phyloP scores from a whole-genome alignment of 2,329 filamentous ascomycete genomes.

The Xylariaceae sp. region DNA sequence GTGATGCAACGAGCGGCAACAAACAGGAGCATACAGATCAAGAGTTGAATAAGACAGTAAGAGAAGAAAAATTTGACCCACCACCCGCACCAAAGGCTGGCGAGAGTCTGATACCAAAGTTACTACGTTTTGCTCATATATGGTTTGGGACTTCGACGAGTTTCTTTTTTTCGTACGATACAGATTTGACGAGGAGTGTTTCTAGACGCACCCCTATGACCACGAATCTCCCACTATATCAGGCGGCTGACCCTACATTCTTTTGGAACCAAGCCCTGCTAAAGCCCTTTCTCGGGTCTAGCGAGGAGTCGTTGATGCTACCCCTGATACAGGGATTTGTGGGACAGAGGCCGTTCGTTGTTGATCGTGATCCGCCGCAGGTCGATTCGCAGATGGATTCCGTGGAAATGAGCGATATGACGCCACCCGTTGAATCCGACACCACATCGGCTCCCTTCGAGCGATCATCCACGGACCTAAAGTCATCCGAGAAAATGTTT shows the following conservation, averaged over 20 bases:
- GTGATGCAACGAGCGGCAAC: slow-evolving; percentile 40
- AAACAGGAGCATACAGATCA: slow-evolving; percentile 26
- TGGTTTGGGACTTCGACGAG: slow-evolving; percentile 80
- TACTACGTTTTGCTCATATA: slow-evolving; percentile 80
- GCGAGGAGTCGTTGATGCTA: slow-evolving; percentile 70
- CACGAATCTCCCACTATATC: slow-evolving; percentile 65
- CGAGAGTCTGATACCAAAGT: slow-evolving; percentile 73
- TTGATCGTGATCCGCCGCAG: slow-evolving; percentile 64
- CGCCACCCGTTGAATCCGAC: slow-evolving; percentile 14
- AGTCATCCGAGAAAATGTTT: slow-evolving; percentile 60
- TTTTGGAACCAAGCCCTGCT: slow-evolving; percentile 90
- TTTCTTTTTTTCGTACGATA: slow-evolving; percentile 95
- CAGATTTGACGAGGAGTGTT: slow-evolving; percentile 79
- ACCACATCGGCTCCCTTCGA: slow-evolving; percentile 25
- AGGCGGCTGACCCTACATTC: slow-evolving; percentile 74
- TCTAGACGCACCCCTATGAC: slow-evolving; percentile 46
- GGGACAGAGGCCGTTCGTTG: slow-evolving; percentile 79
- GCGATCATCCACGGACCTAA: slow-evolving; percentile 34
- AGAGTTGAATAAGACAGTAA: slow-evolving; percentile 34
- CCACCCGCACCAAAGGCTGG: slow-evolving; percentile 41
- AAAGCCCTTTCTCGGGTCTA: slow-evolving; percentile 72
- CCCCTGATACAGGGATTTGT: slow-evolving; percentile 95
- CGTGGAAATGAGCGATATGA: slow-evolving; percentile 36
- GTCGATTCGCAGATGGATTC: slow-evolving; percentile 45
- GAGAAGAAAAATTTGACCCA: slow-evolving; percentile 32